Percentiles rank a stretch among this genome's conserved stretches.
phyloP scores from a whole-genome alignment of 805 yeast species.

The Monosporozyma aquatica region DNA sequence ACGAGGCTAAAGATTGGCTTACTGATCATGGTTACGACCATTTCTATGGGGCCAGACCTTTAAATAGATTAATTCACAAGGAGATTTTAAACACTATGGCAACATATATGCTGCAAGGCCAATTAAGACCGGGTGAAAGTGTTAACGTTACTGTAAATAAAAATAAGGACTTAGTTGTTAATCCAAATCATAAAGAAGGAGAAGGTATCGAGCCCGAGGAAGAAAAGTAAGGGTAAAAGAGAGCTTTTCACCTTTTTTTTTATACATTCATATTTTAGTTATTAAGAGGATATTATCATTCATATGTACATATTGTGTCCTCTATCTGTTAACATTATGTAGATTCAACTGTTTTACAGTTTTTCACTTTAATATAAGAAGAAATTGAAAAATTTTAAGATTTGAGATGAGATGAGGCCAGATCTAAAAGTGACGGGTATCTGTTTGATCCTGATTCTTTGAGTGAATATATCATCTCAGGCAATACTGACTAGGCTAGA shows the following conservation, averaged over 20 bases:
- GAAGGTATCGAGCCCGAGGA: conserved; percentile 19
- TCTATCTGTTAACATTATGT: no score
- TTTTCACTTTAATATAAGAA: no score
- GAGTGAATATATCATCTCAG: no score
- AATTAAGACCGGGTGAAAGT: conserved; percentile 49
- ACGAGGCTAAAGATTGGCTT: conserved; percentile 66
- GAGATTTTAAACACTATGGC: conserved; percentile 85
- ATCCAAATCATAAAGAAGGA: conserved; percentile 38
- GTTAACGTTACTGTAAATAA: conserved; percentile 41
- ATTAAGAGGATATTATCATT: no score
- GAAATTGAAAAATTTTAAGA: not conserved
- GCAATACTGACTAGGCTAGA: conserved; percentile 16
- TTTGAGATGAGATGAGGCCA: not conserved
- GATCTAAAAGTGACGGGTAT: no score
- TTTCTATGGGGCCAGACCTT: conserved; percentile 90
- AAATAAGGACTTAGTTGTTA: conserved; percentile 36
- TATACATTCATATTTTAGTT: no score
- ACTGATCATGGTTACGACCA: conserved; percentile 85
- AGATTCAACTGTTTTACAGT: no score
- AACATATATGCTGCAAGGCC: conserved; percentile 66
- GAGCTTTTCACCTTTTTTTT: no score
- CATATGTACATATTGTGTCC: no score
- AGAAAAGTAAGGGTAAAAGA: conserved; percentile 13
- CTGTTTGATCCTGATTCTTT: no score
- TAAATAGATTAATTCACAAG: conserved; percentile 83